Percentiles rank a stretch among this genome's conserved stretches.
These are phyloP conservation scores for Lagenidium sp. DNA, from an alignment of 352 stramenopile species.

Conservation along the genomic window DNA sequence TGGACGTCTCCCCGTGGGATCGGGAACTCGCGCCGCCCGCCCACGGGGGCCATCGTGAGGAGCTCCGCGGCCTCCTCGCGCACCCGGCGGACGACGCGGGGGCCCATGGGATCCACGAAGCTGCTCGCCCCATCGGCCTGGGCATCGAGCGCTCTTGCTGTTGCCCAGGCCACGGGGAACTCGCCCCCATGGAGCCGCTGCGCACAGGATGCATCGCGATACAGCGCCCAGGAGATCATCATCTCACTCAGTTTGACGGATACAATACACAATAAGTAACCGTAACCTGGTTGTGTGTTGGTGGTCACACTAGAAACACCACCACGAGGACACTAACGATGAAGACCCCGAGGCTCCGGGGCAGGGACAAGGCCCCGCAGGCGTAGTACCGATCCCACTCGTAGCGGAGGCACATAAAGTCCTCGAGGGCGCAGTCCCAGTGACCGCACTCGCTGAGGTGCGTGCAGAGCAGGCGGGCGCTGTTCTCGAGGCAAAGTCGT, in stretches of 20 bases:
- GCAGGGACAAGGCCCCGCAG: conserved; percentile 17
- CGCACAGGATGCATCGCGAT: conserved; percentile 2
- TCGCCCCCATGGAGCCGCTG: not conserved
- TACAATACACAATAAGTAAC: too few relatives aligned
- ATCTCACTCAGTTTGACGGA: too few relatives aligned
- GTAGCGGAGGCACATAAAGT: conserved; percentile 89
- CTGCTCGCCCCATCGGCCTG: too few relatives aligned
- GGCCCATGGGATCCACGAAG: too few relatives aligned
- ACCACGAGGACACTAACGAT: conserved; percentile 10
- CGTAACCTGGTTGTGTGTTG: too few relatives aligned
- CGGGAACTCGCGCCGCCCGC: too few relatives aligned
- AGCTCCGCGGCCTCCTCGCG: too few relatives aligned
- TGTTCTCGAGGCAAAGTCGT: conserved; percentile 84
- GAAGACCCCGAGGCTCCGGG: not conserved
- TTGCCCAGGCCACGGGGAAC: conserved; percentile 9
- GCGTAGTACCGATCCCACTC: conserved; percentile 77
- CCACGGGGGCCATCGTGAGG: too few relatives aligned
- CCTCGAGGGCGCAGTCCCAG: conserved; percentile 79
- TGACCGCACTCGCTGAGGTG: conserved; percentile 82
- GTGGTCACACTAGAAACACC: conserved; percentile 12
- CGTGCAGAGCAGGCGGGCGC: conserved; percentile 72
- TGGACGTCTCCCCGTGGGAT: too few relatives aligned
- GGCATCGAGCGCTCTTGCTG: too few relatives aligned
- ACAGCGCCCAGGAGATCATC: conserved; percentile 11
- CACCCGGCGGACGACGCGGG: too few relatives aligned